Conservation (phyloP, 2,329 filamentous ascomycete genomes). For the Colletotrichum sp. region DNA sequence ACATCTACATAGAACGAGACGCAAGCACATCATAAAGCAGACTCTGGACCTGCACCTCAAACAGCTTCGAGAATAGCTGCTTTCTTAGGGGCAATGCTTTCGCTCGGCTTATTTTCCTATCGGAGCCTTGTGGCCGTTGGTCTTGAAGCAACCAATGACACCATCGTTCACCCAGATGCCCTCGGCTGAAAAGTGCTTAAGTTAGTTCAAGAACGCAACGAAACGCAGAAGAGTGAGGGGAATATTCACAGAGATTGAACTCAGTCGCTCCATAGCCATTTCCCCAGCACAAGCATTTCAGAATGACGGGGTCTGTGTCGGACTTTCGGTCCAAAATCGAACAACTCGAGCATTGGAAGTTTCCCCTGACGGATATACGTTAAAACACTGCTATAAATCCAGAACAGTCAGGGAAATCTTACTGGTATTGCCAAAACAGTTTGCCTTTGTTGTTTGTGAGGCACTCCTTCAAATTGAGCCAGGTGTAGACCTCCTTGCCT, state of each 20-base stretch:
- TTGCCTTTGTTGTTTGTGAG: not conserved
- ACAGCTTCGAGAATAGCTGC: no score
- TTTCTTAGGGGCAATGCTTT: fast-evolving
- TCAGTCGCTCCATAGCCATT: no score
- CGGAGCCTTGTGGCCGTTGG: not conserved
- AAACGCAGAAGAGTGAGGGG: fast-evolving
- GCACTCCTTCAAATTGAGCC: not conserved
- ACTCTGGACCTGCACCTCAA: not conserved
- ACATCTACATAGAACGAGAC: not conserved
- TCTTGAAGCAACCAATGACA: not conserved
- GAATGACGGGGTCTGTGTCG: no score
- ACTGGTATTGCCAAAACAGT: not conserved
- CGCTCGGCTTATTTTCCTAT: not conserved
- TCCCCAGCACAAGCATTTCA: no score
- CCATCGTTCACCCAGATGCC: not conserved
- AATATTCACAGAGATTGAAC: not conserved
- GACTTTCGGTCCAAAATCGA: not conserved
- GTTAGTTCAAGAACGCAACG: not conserved
- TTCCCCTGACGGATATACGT: fast-evolving
- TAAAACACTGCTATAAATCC: not conserved
- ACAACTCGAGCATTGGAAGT: not conserved
- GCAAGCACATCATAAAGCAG: not conserved
- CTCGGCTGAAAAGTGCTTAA: fast-evolving
- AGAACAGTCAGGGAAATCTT: not conserved
- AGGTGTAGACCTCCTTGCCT: fast-evolving